Evolutionary conservation across 2,329 filamentous ascomycete genomes (phyloP).

Genomic region (Zelopaecilomyces penicillatus): DNA sequence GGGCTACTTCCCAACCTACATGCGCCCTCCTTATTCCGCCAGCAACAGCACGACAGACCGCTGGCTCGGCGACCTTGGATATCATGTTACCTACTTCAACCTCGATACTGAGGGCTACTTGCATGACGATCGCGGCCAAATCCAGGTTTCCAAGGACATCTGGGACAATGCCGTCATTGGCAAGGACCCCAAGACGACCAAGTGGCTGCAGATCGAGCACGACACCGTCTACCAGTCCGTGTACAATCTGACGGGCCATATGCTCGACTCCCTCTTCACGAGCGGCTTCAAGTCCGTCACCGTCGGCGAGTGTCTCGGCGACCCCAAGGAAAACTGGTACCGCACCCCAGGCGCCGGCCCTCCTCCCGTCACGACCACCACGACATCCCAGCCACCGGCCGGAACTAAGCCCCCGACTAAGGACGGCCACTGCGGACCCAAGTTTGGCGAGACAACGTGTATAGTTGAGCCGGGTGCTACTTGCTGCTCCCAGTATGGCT

Average conservation of each 20-base stretch:
- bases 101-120: constrained; percentile 54
- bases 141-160: constrained; percentile 35
- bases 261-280: constrained; percentile 30
- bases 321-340: constrained; percentile 47
- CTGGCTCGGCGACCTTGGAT: constrained; percentile 37
- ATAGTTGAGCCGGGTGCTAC: constrained; percentile 13
- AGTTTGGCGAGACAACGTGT: constrained; percentile 16
- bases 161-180: constrained; percentile 30
- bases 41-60: constrained; percentile 31
- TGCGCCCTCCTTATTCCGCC: constrained; percentile 38
- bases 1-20: constrained; percentile 33
- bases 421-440: constrained; percentile 21
- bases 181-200: constrained; percentile 13
- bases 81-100: constrained; percentile 52
- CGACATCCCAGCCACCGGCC: neutral
- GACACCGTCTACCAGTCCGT: constrained; percentile 40
- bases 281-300: constrained; percentile 40
- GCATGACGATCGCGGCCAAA: constrained; percentile 39
- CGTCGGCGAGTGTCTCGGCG: constrained; percentile 43
- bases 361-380: neutral
- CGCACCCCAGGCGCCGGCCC: constrained; percentile 13
- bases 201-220: constrained; percentile 46
- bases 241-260: constrained; percentile 33
- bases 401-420: constrained; percentile 2
- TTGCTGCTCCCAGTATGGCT: constrained; percentile 23